Evolutionary conservation across 148 eudicot genomes (phyloP).

Genomic region (Chenopodium formosanum): DNA sequence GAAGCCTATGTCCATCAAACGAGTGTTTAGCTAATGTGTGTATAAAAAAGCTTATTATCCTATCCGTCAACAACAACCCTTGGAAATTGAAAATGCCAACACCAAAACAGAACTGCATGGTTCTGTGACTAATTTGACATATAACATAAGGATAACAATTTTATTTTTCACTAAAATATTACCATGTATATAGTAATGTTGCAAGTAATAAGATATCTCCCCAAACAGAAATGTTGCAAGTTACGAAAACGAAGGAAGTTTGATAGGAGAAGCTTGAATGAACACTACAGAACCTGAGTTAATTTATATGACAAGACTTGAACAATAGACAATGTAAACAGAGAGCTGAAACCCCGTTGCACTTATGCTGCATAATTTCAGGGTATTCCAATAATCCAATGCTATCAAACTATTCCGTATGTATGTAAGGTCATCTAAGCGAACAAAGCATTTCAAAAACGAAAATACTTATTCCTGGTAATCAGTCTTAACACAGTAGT

Average conservation of each 20-base stretch:
- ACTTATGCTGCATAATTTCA: not conserved
- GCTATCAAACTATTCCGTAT: not conserved
- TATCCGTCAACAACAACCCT: not conserved
- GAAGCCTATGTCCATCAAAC: not conserved
- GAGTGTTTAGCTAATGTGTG: not conserved
- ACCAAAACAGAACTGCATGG: not conserved
- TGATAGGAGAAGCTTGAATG: not conserved
- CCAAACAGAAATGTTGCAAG: no score
- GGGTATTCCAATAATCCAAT: not conserved
- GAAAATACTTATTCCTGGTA: not conserved
- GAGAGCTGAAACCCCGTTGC: not conserved
- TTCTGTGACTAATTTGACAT: not conserved
- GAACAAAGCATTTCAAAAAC: not conserved
- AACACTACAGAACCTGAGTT: not conserved
- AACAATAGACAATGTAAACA: not conserved
- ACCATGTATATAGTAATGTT: no score
- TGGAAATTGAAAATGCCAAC: not conserved
- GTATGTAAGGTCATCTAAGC: not conserved
- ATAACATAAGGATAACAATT: no score
- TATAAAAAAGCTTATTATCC: not conserved
- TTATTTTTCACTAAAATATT: no score
- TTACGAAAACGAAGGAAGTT: no score
- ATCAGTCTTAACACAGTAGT: not conserved
- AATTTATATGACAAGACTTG: not conserved
- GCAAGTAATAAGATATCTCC: no score